Conservation (phyloP, 2,329 filamentous ascomycete species). For the Fusarium penzigii region DNA sequence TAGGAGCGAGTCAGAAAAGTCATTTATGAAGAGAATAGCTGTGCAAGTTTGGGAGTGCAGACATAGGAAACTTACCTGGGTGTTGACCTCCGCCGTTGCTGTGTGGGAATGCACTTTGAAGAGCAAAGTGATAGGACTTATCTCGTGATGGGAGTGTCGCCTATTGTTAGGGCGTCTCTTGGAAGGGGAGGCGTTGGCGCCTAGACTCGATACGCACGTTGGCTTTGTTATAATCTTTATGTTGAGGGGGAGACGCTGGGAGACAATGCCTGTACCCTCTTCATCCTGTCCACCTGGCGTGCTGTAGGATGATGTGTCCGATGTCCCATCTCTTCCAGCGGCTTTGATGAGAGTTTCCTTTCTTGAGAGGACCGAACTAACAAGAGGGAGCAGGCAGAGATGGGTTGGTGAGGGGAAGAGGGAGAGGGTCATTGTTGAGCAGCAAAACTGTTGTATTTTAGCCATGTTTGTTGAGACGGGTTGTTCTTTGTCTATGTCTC, state of each 20-base stretch:
- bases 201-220: constrained; percentile 25
- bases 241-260: constrained; percentile 15
- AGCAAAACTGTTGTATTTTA: constrained; percentile 43
- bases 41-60: constrained; percentile 35
- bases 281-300: constrained; percentile 27
- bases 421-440: constrained; percentile 25
- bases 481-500: constrained; percentile 34
- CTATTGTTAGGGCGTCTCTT: constrained; percentile 10
- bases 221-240: constrained; percentile 34
- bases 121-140: constrained; percentile 20
- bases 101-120: constrained; percentile 19
- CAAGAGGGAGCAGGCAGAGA: constrained; percentile 34
- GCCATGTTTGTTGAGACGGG: constrained; percentile 35
- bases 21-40: constrained; percentile 39
- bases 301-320: constrained; percentile 29
- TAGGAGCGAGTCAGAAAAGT: constrained; percentile 34
- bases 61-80: constrained; percentile 10
- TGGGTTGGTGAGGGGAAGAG: constrained; percentile 19
- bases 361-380: constrained; percentile 34
- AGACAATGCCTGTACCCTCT: constrained; percentile 17
- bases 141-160: constrained; percentile 19
- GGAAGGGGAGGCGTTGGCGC: constrained; percentile 17
- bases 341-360: constrained; percentile 30
- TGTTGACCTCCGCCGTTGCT: constrained; percentile 14
- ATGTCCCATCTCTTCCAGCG: constrained; percentile 20